A percentile compares a stretch with the other conserved stretches of the same genome.
phyloP scores from a whole-genome alignment of 2,329 filamentous ascomycete genomes.

The Sporothrix globosa region DNA sequence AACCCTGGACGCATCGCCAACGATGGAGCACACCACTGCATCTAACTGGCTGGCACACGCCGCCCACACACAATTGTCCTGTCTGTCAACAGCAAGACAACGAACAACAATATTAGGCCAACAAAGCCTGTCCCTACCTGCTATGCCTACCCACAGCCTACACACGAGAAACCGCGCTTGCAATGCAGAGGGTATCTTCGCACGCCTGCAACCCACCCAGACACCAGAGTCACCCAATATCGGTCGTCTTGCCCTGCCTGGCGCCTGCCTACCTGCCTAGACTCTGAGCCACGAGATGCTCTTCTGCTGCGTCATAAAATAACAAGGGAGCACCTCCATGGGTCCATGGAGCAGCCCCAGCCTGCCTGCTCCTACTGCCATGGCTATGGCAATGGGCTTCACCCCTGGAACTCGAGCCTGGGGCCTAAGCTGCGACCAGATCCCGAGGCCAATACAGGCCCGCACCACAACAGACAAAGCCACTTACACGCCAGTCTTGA shows the following conservation, averaged over 20 bases:
- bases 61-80: not conserved
- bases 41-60: constrained; percentile 1
- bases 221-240: not conserved
- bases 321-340: not conserved
- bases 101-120: not conserved
- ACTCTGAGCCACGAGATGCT: not conserved
- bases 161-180: not conserved
- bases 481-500: constrained; percentile 26
- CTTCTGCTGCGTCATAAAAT: constrained; percentile 31
- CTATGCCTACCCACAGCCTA: not conserved
- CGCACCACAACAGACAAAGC: constrained; percentile 1
- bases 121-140: constrained; percentile 6
- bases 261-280: constrained; percentile 20
- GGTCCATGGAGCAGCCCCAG: not conserved
- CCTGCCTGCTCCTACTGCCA: constrained; percentile 1
- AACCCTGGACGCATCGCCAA: not conserved
- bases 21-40: not conserved
- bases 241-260: not conserved
- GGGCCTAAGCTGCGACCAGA: constrained; percentile 15
- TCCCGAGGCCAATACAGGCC: constrained; percentile 22
- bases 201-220: not conserved
- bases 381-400: not conserved
- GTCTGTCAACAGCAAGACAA: not conserved
- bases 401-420: not conserved
- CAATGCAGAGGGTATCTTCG: constrained; percentile 1